Percentiles rank a stretch among this genome's conserved stretches.
These are phyloP conservation scores for Chionographis japonica DNA, from an alignment of 106 monocot species.

Conservation along the genomic window DNA sequence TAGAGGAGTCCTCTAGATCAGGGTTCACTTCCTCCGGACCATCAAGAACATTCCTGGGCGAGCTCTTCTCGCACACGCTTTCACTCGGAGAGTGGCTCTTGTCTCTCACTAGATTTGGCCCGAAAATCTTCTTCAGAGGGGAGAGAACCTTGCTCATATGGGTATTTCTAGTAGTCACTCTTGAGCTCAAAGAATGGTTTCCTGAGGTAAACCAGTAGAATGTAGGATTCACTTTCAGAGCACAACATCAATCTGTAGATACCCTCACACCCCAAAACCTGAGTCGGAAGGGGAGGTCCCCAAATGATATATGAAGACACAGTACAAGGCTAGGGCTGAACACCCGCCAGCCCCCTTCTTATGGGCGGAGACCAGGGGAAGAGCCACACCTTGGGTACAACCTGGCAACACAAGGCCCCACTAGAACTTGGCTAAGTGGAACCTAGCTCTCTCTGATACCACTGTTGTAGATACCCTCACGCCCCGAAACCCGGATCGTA, in stretches of 20 bases:
- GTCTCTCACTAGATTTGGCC: slow-evolving; percentile 21
- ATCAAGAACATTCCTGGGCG: slow-evolving; percentile 39
- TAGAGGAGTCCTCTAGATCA: slow-evolving; percentile 20
- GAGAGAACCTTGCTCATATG: not conserved
- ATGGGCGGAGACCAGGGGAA: too few species aligned
- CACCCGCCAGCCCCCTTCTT: too few species aligned
- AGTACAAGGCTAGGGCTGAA: too few species aligned
- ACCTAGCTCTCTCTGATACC: too few species aligned
- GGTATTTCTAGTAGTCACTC: slow-evolving; percentile 4
- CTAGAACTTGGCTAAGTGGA: too few species aligned
- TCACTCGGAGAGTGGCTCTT: slow-evolving; percentile 12
- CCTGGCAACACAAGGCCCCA: too few species aligned
- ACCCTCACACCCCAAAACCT: too few species aligned
- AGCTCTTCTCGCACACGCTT: slow-evolving; percentile 30
- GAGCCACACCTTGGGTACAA: too few species aligned
- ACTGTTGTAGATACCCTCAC: too few species aligned
- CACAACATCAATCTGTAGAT: not conserved
- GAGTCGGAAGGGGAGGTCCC: too few species aligned
- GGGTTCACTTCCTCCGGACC: slow-evolving; percentile 10
- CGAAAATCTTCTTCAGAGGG: slow-evolving; percentile 23
- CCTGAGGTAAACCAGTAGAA: not conserved
- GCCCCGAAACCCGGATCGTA: too few species aligned
- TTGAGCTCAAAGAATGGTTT: slow-evolving; percentile 12
- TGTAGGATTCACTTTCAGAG: not conserved
- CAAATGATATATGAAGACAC: too few species aligned